Base-by-base conservation (phyloP, 2,329 filamentous ascomycete species). In the Calonectria naviculata region DNA sequence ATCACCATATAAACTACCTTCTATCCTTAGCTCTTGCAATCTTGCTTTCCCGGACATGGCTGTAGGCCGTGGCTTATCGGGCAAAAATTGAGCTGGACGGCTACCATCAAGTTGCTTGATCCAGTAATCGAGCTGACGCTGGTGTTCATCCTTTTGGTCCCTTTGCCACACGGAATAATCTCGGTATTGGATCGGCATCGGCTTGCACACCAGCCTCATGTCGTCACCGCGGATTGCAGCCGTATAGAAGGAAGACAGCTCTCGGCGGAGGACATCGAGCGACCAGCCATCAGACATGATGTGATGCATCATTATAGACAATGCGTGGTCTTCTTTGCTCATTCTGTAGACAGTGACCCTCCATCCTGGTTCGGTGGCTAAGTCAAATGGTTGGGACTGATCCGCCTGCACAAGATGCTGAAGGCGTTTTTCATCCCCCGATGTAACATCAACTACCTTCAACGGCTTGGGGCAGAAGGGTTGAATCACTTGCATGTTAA, bases 281-380 rank as follows among this genome's bases (percentile, higher is more conserved):
- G 77, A 79, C 78, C 78, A 80, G 2, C 78, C 78, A 42, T 80
- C 78, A 0, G 71, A 72, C 9, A 77, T 72, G 15, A 76, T 75
- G 38, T 78, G 76, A 47, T 79, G 78, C 71, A 77, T 73, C 7
- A 75, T 66, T 4, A 75, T 42, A 0, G 73, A 76, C 0, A 76
- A 10, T 34, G 52, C 2, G 72, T 65, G 10, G 73, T 64, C 10
- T 73, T 36, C 6, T 17, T 7, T 4, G n/a, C 21, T 19, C 31
- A 56, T 28, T 8, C 29, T 29, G n/a, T 56, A 38, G 12, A 56
- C 28, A 21, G 8, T 8, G 10, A 26, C 31, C 31, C 52, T 38
- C 52, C n/a, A 56, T 21, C 52, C 52, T 9, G 52, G 52, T 28
- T 56, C 52, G 12, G 19, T 24, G 1, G 4, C 19, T n/a, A 56